Evolutionary conservation across 495 filamentous ascomycete species (phyloP).

Genomic region (Hypoxylon fuscum): DNA sequence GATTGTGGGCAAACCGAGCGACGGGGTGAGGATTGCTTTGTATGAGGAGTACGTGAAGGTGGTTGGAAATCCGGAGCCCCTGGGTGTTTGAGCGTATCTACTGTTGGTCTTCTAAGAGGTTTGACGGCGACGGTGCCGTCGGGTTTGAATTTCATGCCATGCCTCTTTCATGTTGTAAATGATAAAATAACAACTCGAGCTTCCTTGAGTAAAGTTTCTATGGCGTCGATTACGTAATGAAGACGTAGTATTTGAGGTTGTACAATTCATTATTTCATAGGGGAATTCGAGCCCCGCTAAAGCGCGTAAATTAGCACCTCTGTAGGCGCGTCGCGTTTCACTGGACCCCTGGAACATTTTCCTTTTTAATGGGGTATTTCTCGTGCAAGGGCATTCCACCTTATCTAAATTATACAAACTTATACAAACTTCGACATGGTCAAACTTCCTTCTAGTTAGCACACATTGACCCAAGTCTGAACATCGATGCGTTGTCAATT

Average conservation of each 20-base stretch:
- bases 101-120: neutral
- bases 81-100: neutral
- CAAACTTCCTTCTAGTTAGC: conserved; percentile 6
- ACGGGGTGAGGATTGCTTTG: conserved; percentile 49
- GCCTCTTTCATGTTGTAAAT: too few species aligned
- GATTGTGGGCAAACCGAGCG: conserved; percentile 51
- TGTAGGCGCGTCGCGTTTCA: conserved; percentile 20
- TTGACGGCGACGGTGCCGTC: too few species aligned
- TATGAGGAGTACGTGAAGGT: conserved; percentile 37
- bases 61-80: neutral
- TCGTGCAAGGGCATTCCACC: too few species aligned
- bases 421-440: neutral
- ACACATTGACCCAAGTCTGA: conserved; percentile 5
- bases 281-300: neutral
- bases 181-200: too few species aligned
- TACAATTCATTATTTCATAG: too few species aligned
- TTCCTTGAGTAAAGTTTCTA: too few species aligned
- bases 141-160: too few species aligned
- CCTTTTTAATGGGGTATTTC: too few species aligned
- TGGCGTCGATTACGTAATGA: too few species aligned
- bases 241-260: too few species aligned
- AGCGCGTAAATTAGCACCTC: conserved; percentile 29
- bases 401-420: too few species aligned
- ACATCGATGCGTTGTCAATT: neutral
- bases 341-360: too few species aligned